Evolutionary conservation across 208 protist genomes (phyloP).

Genomic region (Trypanosomatidae sp.): DNA sequence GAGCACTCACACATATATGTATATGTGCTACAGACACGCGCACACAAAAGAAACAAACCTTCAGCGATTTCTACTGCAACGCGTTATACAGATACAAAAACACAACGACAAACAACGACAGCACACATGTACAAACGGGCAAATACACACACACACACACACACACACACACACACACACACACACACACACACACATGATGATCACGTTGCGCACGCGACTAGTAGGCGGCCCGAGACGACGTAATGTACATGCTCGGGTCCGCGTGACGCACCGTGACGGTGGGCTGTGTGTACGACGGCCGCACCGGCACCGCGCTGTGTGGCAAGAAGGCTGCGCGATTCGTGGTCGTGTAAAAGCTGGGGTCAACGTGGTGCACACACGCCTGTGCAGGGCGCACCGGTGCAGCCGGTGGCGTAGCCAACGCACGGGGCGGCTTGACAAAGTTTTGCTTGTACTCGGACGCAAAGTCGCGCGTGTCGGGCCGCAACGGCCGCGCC

Average conservation of each 20-base stretch:
- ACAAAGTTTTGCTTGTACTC: constrained; percentile 32
- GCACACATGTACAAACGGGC: constrained; percentile 1
- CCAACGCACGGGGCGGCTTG: not conserved
- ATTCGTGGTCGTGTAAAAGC: constrained; percentile 42
- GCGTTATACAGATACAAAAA: constrained; percentile 3
- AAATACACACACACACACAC: no score
- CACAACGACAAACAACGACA: not conserved
- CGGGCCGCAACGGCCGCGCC: not conserved
- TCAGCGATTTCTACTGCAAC: constrained; percentile 3
- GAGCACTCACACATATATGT: no score
- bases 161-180: no score
- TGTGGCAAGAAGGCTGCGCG: constrained; percentile 13
- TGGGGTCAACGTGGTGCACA: constrained; percentile 38
- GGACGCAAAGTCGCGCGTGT: constrained; percentile 5
- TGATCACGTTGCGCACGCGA: constrained; percentile 1
- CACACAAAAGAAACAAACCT: no score
- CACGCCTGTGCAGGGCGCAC: constrained; percentile 14
- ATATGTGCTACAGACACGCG: no score
- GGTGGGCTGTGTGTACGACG: constrained; percentile 5
- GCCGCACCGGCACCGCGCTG: not conserved
- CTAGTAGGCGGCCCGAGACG: constrained; percentile 19
- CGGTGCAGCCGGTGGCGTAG: constrained; percentile 3
- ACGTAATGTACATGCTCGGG: constrained; percentile 46
- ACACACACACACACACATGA: constrained; percentile 3
- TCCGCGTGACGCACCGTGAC: constrained; percentile 22